phyloP scores from a whole-genome alignment of 2,329 filamentous ascomycete species.

The Sordariomycetes sp. region DNA sequence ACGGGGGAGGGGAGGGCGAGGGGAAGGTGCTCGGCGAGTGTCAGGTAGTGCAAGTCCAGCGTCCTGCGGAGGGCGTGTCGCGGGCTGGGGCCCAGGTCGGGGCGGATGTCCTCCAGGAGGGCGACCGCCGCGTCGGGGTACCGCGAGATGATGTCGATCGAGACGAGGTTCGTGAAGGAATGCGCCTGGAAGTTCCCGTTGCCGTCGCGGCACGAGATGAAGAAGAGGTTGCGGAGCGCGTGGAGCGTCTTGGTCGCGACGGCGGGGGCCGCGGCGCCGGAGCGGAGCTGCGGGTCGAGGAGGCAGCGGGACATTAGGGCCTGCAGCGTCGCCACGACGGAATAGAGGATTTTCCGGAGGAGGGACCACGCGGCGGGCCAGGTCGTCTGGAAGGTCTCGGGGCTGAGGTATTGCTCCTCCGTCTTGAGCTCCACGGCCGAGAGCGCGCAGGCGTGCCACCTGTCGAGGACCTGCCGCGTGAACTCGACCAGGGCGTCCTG shows the following conservation, averaged over 20 bases:
- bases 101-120: slow-evolving; percentile 52
- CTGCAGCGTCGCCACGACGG: slow-evolving; percentile 60
- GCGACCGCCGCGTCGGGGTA: slow-evolving; percentile 51
- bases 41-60: slow-evolving; percentile 80
- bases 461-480: slow-evolving; percentile 48
- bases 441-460: slow-evolving; percentile 64
- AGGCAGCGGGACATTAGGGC: slow-evolving; percentile 54
- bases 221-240: slow-evolving; percentile 65
- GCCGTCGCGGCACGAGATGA: slow-evolving; percentile 64
- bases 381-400: slow-evolving; percentile 52
- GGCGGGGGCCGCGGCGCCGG: slow-evolving; percentile 34
- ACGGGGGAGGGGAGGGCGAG: slow-evolving; percentile 50
- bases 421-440: slow-evolving; percentile 58
- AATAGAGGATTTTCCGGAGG: slow-evolving; percentile 63
- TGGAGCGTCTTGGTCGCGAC: slow-evolving; percentile 61
- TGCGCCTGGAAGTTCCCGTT: slow-evolving; percentile 71
- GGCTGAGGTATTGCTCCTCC: slow-evolving; percentile 48
- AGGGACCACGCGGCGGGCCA: slow-evolving; percentile 63
- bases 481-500: slow-evolving; percentile 56
- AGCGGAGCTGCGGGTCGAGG: slow-evolving; percentile 29
- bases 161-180: slow-evolving; percentile 68
- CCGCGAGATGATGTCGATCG: slow-evolving; percentile 69
- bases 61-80: slow-evolving; percentile 38
- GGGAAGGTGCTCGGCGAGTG: slow-evolving; percentile 73
- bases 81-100: slow-evolving; percentile 35